A percentile compares a stretch with the other conserved stretches of the same genome.
Conservation (phyloP, 345 rosid species). For the Syzygium grande region DNA sequence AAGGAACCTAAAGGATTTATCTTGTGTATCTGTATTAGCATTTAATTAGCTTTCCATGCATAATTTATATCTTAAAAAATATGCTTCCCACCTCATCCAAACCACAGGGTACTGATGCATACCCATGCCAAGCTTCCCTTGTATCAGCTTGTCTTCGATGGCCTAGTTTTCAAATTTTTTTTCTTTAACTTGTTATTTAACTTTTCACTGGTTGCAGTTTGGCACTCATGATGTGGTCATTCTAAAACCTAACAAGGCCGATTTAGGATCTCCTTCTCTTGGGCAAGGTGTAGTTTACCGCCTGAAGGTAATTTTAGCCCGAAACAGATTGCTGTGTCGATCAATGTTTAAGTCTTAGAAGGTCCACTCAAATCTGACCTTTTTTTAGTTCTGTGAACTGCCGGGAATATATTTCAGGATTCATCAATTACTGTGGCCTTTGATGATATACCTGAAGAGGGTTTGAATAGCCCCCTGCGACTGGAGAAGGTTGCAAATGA, state of each 20-base stretch:
- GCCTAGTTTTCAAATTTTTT: background rate
- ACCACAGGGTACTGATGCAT: background rate
- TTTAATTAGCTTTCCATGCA: background rate
- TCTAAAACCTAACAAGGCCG: constrained; percentile 79
- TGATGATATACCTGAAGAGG: constrained; percentile 89
- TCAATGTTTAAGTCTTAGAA: background rate
- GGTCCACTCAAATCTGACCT: background rate
- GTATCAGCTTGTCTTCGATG: background rate
- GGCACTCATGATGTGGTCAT: constrained; percentile 91
- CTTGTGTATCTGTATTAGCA: background rate
- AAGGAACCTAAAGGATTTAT: background rate
- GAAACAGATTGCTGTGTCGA: background rate
- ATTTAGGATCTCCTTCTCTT: constrained; percentile 72
- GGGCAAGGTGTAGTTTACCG: constrained; percentile 97
- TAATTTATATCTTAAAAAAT: background rate
- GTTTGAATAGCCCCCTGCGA: constrained; percentile 63
- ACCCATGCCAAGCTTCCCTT: background rate
- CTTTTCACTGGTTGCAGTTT: constrained; percentile 35
- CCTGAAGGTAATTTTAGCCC: constrained; percentile 41
- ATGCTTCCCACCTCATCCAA: background rate
- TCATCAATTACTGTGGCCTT: constrained; percentile 84
- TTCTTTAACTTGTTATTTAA: background rate
- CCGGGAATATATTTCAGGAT: constrained; percentile 31
- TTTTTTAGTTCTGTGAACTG: background rate
- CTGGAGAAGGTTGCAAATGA: constrained; percentile 92